A percentile compares a stretch with the other conserved stretches of the same genome.
phyloP scores from a whole-genome alignment of 2,329 filamentous ascomycete species.

The Colletotrichum agaves region DNA sequence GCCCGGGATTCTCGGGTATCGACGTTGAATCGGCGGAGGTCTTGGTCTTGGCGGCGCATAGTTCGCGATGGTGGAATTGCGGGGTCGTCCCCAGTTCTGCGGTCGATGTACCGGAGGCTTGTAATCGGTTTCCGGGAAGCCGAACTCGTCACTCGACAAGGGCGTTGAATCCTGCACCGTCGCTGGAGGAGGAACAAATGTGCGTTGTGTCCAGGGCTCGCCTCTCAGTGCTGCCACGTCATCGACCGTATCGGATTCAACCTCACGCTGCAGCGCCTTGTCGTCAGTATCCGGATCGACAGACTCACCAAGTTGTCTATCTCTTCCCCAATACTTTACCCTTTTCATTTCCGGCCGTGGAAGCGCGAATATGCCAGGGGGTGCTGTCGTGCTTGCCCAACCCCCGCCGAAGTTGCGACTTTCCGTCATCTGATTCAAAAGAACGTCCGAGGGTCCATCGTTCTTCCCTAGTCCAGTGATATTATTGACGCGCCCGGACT shows the following conservation, averaged over 20 bases:
- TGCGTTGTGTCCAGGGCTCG: slow-evolving; percentile 27
- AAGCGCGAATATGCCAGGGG: no score
- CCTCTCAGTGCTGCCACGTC: neutral
- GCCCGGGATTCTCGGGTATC: slow-evolving; percentile 21
- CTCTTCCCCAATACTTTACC: slow-evolving; percentile 40
- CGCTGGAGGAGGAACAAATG: neutral
- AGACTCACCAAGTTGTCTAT: slow-evolving; percentile 42
- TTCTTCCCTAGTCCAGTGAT: slow-evolving; percentile 4
- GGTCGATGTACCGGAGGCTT: slow-evolving; percentile 14
- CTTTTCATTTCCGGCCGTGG: neutral
- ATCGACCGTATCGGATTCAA: slow-evolving; percentile 5
- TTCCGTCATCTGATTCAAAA: slow-evolving; percentile 8
- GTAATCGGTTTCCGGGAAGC: slow-evolving; percentile 1
- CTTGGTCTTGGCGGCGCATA: slow-evolving; percentile 21
- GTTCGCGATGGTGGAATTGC: neutral
- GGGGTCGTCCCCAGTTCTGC: neutral
- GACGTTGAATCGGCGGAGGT: slow-evolving; percentile 23
- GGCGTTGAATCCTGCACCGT: neutral
- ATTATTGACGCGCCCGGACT: slow-evolving; percentile 28
- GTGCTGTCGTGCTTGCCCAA: neutral
- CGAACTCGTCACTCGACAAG: neutral
- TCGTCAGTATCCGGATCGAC: neutral
- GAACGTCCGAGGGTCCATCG: neutral
- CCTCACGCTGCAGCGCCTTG: slow-evolving; percentile 1
- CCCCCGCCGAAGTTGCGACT: neutral